Evolutionary conservation across 2,329 filamentous ascomycete species (phyloP), one percentile per base, ranked within the genome.

Genomic region (Phyllosticta paracitricarpa): DNA sequence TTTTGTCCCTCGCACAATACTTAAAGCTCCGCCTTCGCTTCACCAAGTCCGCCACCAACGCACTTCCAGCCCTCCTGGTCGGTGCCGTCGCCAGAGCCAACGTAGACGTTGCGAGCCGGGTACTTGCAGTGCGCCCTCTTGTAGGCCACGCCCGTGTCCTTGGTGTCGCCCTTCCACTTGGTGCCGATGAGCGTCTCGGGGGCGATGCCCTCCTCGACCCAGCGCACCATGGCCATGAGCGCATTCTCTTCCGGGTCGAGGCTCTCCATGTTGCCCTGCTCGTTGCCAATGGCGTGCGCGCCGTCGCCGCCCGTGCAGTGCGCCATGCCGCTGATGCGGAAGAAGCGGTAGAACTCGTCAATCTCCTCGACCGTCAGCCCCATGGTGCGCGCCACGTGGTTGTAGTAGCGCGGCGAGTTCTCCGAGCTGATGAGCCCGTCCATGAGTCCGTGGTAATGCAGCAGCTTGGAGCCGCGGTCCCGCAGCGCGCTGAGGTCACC

Each of bases 291-390:
- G 7, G 63, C 68, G 55, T 68, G 69, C 1, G 80, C 80, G 1
- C 81, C 80, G 1, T 69, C 71, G 6, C 82, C 82, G 5, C 76
- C 76, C 33, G 63, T 64, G 66, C 81, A 84, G 68, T 84, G 82
- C 2, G 69, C 72, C 72, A 82, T 80, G 6, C 81, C 82, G 62
- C 68, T 78, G 68, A 79, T 79, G 33, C 75, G 75, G 72, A 84
- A 84, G 68, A 75, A 78, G 56, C 81, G 76, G 64, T 81, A 78
- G 63, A 79, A 80, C 0, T 69, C 66, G 61, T 80, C 77, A 4
- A 80, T 66, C 59, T 74, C 63, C 0, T 63, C 56, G 1, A 68
- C 57, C 0, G 69, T 63, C 0, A 72, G 65, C 2, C 67, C 64
- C 77, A 81, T 79, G 0, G 76, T 79, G 26, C 68, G n/a, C 2